A percentile compares a stretch with the other conserved stretches of the same genome.
phyloP scores from a whole-genome alignment of 2,329 filamentous ascomycete genomes.

The Fusarium subglutinans region DNA sequence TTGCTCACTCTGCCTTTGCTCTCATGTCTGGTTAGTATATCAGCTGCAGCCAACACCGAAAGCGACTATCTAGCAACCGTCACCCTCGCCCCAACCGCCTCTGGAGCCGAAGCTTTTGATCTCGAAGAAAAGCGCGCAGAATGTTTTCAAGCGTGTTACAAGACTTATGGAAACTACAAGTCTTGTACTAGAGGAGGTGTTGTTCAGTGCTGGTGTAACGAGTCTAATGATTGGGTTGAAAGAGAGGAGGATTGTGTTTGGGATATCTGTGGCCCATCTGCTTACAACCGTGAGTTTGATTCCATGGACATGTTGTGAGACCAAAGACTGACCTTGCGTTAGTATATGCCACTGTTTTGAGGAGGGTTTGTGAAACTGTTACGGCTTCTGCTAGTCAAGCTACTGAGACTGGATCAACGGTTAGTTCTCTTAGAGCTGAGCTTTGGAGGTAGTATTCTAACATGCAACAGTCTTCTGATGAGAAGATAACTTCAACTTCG shows the following conservation, averaged over 20 bases:
- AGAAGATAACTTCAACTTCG: background rate
- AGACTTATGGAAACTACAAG: background rate
- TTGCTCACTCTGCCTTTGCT: fast-evolving
- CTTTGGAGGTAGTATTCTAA: background rate
- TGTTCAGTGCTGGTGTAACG: slow-evolving; percentile 10
- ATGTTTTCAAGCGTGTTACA: slow-evolving; percentile 13
- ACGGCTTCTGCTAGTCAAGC: background rate
- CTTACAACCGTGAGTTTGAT: background rate
- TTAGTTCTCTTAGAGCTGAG: background rate
- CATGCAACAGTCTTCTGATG: background rate
- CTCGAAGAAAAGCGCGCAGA: background rate
- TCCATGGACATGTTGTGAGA: fast-evolving
- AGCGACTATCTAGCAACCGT: background rate
- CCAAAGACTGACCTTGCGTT: background rate
- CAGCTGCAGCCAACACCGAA: background rate
- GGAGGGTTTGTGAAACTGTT: background rate
- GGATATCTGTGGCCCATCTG: slow-evolving; percentile 4
- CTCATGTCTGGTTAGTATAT: background rate
- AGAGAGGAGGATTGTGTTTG: slow-evolving; percentile 17
- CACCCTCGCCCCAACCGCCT: background rate
- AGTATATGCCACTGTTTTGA: background rate
- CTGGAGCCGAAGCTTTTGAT: background rate
- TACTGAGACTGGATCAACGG: background rate
- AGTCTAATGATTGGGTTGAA: slow-evolving; percentile 6
- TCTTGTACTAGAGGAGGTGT: background rate